phyloP scores from a whole-genome alignment of 164 flowering plant genomes.

The Macadamia integrifolia region DNA sequence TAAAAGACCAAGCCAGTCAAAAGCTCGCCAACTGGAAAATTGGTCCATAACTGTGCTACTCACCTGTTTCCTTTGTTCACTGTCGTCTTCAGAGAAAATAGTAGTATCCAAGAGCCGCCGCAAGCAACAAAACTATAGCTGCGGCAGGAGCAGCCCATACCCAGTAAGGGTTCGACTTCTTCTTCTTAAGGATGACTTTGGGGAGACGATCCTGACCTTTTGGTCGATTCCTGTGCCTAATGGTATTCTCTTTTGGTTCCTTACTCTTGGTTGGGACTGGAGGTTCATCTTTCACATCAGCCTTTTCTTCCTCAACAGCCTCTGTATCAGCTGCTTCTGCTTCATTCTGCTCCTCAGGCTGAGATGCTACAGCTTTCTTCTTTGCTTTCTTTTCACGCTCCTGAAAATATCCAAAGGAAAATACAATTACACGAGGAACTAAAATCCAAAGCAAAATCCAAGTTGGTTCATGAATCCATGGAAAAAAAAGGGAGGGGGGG shows the following conservation, averaged over 20 bases:
- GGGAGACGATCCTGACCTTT: conserved; percentile 57
- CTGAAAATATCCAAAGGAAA: conserved; percentile 30
- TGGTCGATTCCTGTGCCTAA: conserved; percentile 40
- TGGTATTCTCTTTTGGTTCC: conserved; percentile 39
- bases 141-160: conserved; percentile 53
- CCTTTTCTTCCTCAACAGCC: conserved; percentile 37
- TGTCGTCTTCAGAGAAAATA: conserved; percentile 32
- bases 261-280: conserved; percentile 34
- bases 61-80: background rate
- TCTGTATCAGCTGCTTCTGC: conserved; percentile 16
- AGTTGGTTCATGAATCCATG: background rate
- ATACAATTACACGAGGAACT: background rate
- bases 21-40: conserved; percentile 23
- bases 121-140: conserved; percentile 27
- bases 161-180: conserved; percentile 68
- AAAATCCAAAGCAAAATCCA: background rate
- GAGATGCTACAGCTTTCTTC: conserved; percentile 55
- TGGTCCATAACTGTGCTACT: conserved; percentile 13
- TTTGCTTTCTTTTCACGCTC: conserved; percentile 75
- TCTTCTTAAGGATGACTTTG: conserved; percentile 58
- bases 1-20: conserved; percentile 16
- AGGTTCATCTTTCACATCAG: conserved; percentile 28
- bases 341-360: conserved; percentile 40
- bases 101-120: conserved; percentile 37
- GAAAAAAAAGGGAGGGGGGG: background rate